These are phyloP conservation scores for Colletotrichum incanum DNA, from an alignment of 2,329 filamentous ascomycete species.

Conservation along the genomic window DNA sequence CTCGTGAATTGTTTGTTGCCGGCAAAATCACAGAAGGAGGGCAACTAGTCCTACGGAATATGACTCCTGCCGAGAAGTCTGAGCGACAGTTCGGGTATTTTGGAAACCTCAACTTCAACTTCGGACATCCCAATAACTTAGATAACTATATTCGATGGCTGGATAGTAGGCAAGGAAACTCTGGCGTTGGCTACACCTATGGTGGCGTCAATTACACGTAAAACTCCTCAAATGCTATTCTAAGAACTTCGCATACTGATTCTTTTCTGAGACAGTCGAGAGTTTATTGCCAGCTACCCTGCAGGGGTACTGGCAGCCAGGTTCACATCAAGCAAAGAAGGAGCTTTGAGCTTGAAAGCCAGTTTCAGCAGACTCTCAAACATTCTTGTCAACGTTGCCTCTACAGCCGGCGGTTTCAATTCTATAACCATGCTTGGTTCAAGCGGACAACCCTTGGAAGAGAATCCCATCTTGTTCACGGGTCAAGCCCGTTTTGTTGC, in stretches of 20 bases:
- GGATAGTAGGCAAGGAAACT: conserved; percentile 48
- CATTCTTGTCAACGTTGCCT: conserved; percentile 40
- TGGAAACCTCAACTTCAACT: conserved; percentile 55
- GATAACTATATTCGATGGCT: conserved; percentile 57
- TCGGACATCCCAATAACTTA: conserved; percentile 52
- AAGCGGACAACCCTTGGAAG: conserved; percentile 45
- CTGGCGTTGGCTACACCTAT: too few species aligned
- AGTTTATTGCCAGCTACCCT: conserved; percentile 60
- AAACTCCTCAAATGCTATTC: too few species aligned
- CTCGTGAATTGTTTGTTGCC: conserved; percentile 55
- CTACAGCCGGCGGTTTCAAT: conserved; percentile 44
- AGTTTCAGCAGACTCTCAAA: conserved; percentile 45
- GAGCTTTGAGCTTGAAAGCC: conserved; percentile 46
- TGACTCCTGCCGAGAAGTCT: conserved; percentile 55
- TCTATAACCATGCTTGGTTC: conserved; percentile 46
- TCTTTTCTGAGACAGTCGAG: conserved; percentile 49
- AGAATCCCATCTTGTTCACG: conserved; percentile 46
- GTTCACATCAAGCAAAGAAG: conserved; percentile 41
- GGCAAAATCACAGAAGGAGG: conserved; percentile 57
- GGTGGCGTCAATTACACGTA: too few species aligned
- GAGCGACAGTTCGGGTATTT: conserved; percentile 57
- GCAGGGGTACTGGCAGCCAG: conserved; percentile 57
- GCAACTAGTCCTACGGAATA: conserved; percentile 52
- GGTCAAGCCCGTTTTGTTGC: conserved; percentile 41
- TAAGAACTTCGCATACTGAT: not conserved